These are phyloP conservation scores for Borealophlyctis nickersoniae DNA, from an alignment of 192 early-diverging fungal species.

Conservation along the genomic window DNA sequence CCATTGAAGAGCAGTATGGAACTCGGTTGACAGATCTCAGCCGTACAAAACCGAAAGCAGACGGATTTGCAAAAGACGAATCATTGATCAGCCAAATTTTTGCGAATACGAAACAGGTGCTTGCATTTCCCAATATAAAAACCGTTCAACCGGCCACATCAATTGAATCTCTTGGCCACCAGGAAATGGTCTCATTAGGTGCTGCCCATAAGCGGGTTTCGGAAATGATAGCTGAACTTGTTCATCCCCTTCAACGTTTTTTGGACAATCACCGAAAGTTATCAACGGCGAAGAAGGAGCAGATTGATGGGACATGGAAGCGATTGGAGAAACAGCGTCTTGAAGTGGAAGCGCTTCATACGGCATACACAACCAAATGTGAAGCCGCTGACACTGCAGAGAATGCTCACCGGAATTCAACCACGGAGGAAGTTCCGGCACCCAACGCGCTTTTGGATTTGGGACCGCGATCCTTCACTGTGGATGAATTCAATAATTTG, in stretches of 20 bases:
- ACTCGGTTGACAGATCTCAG: conserved; percentile 31
- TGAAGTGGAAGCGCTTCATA: conserved; percentile 19
- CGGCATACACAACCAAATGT: conserved; percentile 26
- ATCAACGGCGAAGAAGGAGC: conserved; percentile 25
- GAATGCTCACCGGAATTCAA: conserved; percentile 14
- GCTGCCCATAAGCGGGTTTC: conserved; percentile 31
- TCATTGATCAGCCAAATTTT: conserved; percentile 30
- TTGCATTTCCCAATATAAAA: conserved; percentile 6
- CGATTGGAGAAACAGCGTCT: conserved; percentile 9
- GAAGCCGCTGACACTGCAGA: conserved; percentile 21
- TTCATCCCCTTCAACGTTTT: conserved; percentile 20
- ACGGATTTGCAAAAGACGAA: conserved; percentile 24
- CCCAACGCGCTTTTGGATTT: conserved; percentile 35
- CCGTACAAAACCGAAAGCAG: conserved; percentile 2
- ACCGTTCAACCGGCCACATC: neutral
- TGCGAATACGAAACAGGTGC: conserved; percentile 19
- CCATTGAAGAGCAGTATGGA: conserved; percentile 40
- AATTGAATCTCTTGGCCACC: neutral
- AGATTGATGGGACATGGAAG: conserved; percentile 27
- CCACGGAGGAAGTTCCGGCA: conserved; percentile 1
- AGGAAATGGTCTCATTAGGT: conserved; percentile 32
- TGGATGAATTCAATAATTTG: conserved; percentile 42
- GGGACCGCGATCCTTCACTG: conserved; percentile 28
- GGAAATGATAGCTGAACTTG: conserved; percentile 12
- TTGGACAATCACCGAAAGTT: conserved; percentile 29